phyloP scores from a whole-genome alignment of 1,139 yeast species.

The Yamadazyma epiphylla region DNA sequence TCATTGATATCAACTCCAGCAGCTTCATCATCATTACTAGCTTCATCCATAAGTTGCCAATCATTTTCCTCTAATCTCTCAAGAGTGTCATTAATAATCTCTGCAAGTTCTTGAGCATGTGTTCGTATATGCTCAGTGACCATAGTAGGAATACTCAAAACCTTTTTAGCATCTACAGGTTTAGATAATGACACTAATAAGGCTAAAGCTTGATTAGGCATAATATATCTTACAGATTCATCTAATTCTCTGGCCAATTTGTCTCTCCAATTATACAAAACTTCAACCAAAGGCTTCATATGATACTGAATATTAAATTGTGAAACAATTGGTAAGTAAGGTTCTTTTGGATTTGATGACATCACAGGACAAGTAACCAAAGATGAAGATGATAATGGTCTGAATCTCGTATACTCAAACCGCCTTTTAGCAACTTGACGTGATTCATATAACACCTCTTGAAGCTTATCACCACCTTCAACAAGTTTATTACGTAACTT shows the following conservation, averaged over 20 bases:
- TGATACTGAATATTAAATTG: conserved; percentile 64
- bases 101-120: conserved; percentile 55
- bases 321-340: conserved; percentile 55
- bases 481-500: conserved; percentile 64
- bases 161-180: conserved; percentile 59
- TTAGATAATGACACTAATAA: conserved; percentile 50
- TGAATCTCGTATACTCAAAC: conserved; percentile 68
- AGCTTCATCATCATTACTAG: conserved; percentile 1
- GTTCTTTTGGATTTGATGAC: conserved; percentile 47
- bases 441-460: conserved; percentile 67
- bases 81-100: conserved; percentile 41
- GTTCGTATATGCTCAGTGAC: conserved; percentile 56
- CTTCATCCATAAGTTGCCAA: conserved; percentile 26
- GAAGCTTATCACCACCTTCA: conserved; percentile 23
- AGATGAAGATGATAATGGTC: conserved; percentile 38
- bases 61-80: conserved; percentile 24
- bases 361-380: conserved; percentile 46
- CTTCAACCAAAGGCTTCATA: conserved; percentile 55
- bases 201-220: conserved; percentile 78
- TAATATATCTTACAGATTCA: conserved; percentile 77
- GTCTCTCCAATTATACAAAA: conserved; percentile 83
- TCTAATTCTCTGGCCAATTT: conserved; percentile 66
- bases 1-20: not conserved
- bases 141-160: conserved; percentile 48
- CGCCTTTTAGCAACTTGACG: conserved; percentile 78